Evolutionary conservation across 1,284 basidiomycete species (phyloP).

Genomic region (Bondarzewia mesenterica): DNA sequence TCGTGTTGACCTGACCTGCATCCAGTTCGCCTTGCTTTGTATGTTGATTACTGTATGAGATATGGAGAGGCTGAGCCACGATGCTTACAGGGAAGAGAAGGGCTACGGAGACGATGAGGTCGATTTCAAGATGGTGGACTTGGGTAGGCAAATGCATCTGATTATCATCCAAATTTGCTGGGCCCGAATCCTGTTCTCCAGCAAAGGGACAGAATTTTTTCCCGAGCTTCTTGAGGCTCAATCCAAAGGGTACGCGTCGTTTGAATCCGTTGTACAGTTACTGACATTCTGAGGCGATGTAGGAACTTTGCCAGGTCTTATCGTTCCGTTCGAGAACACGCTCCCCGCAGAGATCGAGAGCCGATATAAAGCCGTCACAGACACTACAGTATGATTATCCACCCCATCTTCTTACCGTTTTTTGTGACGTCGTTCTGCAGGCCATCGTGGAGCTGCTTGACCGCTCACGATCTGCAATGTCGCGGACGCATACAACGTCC

Average conservation of each 20-base stretch:
- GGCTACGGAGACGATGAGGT: conserved; percentile 66
- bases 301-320: conserved; percentile 81
- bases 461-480: conserved; percentile 62
- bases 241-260: conserved; percentile 65
- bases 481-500: conserved; percentile 61
- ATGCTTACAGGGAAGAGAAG: conserved; percentile 50
- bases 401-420: neutral
- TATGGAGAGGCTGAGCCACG: neutral
- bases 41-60: neutral
- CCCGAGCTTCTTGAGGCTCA: conserved; percentile 65
- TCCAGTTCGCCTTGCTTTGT: conserved; percentile 12
- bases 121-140: conserved; percentile 53
- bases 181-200: conserved; percentile 19
- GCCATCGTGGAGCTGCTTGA: conserved; percentile 77
- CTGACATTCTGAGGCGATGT: neutral
- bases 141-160: conserved; percentile 37
- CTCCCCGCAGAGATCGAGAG: conserved; percentile 65
- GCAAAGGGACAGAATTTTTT: conserved; percentile 63
- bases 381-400: conserved; percentile 50
- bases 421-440: conserved; percentile 27
- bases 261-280: no score
- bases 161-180: neutral
- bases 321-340: conserved; percentile 74
- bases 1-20: conserved; percentile 1
- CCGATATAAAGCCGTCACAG: conserved; percentile 74